Evolutionary conservation across 1,284 basidiomycete species (phyloP).

Genomic region (Cryptococcus jaspeensis): DNA sequence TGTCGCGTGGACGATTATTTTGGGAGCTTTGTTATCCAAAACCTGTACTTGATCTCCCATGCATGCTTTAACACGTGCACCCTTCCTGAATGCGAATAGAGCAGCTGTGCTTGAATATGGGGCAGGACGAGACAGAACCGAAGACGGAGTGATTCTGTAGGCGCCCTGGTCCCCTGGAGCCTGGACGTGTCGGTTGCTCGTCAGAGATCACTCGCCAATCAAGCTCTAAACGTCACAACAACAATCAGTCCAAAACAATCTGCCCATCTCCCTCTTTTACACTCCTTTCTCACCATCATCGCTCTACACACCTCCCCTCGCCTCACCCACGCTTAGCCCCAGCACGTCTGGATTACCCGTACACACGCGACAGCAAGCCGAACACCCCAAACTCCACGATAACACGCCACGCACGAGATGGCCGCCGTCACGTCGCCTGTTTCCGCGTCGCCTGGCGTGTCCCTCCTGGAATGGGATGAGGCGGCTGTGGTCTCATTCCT

Average conservation of each 20-base stretch:
- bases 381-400: neutral
- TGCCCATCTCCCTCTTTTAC: neutral
- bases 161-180: too few relatives aligned
- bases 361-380: too few relatives aligned
- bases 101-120: neutral
- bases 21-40: neutral
- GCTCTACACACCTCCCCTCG: neutral
- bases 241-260: neutral
- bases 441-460: constrained; percentile 30
- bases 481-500: constrained; percentile 74
- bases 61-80: too few relatives aligned
- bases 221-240: too few relatives aligned
- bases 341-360: too few relatives aligned
- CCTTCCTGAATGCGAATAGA: neutral
- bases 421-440: constrained; percentile 28
- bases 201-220: too few relatives aligned
- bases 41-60: too few relatives aligned
- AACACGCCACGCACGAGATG: neutral
- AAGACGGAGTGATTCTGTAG: too few relatives aligned
- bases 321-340: neutral
- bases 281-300: neutral
- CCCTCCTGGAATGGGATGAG: constrained; percentile 72
- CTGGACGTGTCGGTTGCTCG: too few relatives aligned
- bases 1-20: neutral
- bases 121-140: too few relatives aligned